A percentile compares a stretch with the other conserved stretches of the same genome.
Evolutionary conservation across 805 yeast genomes (phyloP).

Genomic region (Candida dajiaensis): DNA sequence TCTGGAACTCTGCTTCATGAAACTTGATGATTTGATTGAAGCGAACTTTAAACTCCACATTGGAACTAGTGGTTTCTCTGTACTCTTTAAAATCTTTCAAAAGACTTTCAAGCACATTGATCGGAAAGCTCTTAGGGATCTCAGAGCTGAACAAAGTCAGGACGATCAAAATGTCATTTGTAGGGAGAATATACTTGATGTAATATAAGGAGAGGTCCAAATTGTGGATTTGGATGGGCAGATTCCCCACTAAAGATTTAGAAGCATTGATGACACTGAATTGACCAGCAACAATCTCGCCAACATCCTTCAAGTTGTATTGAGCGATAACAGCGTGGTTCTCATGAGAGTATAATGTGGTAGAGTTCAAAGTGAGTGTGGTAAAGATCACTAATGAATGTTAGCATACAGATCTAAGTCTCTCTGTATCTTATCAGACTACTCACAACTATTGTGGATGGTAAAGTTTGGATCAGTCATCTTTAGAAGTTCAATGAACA

Average conservation of each 20-base stretch:
- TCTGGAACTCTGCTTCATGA: constrained; percentile 41
- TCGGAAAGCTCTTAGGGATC: constrained; percentile 16
- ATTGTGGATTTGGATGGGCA: constrained; percentile 11
- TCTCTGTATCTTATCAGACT: neutral
- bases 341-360: constrained; percentile 55
- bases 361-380: constrained; percentile 47
- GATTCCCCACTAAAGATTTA: constrained; percentile 25
- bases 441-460: constrained; percentile 8
- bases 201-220: constrained; percentile 13
- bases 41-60: constrained; percentile 47
- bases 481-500: neutral
- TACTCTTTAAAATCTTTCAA: constrained; percentile 43
- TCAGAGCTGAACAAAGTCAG: constrained; percentile 15
- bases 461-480: constrained; percentile 2
- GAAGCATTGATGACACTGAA: constrained; percentile 48
- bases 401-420: neutral
- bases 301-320: constrained; percentile 39
- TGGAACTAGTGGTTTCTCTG: constrained; percentile 10
- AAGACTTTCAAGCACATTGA: constrained; percentile 22
- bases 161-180: constrained; percentile 20
- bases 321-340: constrained; percentile 37
- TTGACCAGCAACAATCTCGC: constrained; percentile 49
- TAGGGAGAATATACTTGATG: constrained; percentile 15
- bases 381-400: constrained; percentile 32
- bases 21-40: constrained; percentile 51